A percentile compares a stretch with the other conserved stretches of the same genome.
Evolutionary conservation across 805 yeast genomes (phyloP).

Genomic region (Dipodascopsis uninucleata): DNA sequence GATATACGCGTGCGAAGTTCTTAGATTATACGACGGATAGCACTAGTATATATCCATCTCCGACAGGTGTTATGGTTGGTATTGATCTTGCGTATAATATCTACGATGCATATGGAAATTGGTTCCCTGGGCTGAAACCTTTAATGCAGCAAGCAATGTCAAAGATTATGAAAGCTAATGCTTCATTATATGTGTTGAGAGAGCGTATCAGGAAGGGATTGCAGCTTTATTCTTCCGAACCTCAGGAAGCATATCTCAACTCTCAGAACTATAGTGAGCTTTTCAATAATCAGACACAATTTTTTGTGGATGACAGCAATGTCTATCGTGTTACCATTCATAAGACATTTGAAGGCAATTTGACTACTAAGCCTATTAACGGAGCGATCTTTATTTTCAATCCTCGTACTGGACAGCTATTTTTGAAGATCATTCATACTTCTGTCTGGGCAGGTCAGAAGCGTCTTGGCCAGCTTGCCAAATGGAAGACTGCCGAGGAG

Average conservation of each 20-base stretch:
- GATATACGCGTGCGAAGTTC: slow-evolving; percentile 89
- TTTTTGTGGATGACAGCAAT: slow-evolving; percentile 89
- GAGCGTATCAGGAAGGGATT: slow-evolving; percentile 93
- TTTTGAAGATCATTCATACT: slow-evolving; percentile 83
- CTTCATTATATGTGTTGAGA: slow-evolving; percentile 83
- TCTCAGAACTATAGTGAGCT: slow-evolving; percentile 87
- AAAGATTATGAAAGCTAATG: slow-evolving; percentile 91
- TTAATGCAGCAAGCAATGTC: slow-evolving; percentile 87
- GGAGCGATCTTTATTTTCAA: slow-evolving; percentile 89
- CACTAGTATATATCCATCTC: slow-evolving; percentile 81
- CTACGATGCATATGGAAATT: slow-evolving; percentile 94
- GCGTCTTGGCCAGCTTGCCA: slow-evolving; percentile 85
- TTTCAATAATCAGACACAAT: slow-evolving; percentile 75
- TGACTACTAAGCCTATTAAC: slow-evolving; percentile 86
- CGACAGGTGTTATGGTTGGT: slow-evolving; percentile 87
- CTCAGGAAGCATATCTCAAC: slow-evolving; percentile 85
- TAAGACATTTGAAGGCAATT: slow-evolving; percentile 86
- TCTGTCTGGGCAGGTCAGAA: slow-evolving; percentile 98
- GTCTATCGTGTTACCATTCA: slow-evolving; percentile 92
- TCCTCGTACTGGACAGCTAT: slow-evolving; percentile 87
- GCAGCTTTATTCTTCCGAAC: slow-evolving; percentile 88
- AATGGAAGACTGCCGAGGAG: slow-evolving; percentile 98
- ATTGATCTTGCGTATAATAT: slow-evolving; percentile 92
- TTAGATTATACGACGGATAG: slow-evolving; percentile 89
- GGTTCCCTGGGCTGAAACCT: slow-evolving; percentile 94